A percentile compares a stretch with the other conserved stretches of the same genome.
These are phyloP conservation scores for Colletotrichum brevisporum DNA, from an alignment of 2,329 filamentous ascomycete genomes.

Conservation along the genomic window DNA sequence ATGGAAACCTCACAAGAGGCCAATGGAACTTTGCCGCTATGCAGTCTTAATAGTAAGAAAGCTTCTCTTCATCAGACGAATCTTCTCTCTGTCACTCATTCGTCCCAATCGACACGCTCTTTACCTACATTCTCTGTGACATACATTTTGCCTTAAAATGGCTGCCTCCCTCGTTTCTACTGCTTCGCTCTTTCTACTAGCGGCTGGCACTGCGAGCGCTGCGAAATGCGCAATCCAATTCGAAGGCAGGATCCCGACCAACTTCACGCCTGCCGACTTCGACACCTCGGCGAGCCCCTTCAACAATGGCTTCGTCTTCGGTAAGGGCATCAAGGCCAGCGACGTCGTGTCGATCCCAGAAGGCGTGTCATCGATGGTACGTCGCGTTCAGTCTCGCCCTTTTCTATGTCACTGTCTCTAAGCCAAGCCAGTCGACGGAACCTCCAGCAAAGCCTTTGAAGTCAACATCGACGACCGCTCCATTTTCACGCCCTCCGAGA, in stretches of 20 bases:
- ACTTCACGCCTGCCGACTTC: slow-evolving; percentile 55
- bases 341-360: slow-evolving; percentile 64
- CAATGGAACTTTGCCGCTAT: not conserved
- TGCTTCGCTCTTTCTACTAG: not conserved
- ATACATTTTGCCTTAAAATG: not conserved
- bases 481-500: slow-evolving; percentile 66
- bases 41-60: not conserved
- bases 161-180: not conserved
- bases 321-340: slow-evolving; percentile 65
- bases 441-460: slow-evolving; percentile 60
- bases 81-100: slow-evolving; percentile 4
- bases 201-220: slow-evolving; percentile 15
- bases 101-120: slow-evolving; percentile 10
- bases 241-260: slow-evolving; percentile 60
- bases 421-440: slow-evolving; percentile 54
- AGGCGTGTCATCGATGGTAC: not conserved
- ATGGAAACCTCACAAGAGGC: not conserved
- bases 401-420: slow-evolving; percentile 1
- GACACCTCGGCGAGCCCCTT: slow-evolving; percentile 59
- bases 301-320: slow-evolving; percentile 67
- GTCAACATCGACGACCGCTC: slow-evolving; percentile 70
- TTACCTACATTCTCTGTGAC: not conserved
- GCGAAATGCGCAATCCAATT: slow-evolving; percentile 52
- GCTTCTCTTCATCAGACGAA: not conserved
- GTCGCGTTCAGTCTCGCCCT: slow-evolving; percentile 44